These are phyloP conservation scores for Tulasnella sp. DNA, from an alignment of 768 basidiomycete species.

Conservation along the genomic window DNA sequence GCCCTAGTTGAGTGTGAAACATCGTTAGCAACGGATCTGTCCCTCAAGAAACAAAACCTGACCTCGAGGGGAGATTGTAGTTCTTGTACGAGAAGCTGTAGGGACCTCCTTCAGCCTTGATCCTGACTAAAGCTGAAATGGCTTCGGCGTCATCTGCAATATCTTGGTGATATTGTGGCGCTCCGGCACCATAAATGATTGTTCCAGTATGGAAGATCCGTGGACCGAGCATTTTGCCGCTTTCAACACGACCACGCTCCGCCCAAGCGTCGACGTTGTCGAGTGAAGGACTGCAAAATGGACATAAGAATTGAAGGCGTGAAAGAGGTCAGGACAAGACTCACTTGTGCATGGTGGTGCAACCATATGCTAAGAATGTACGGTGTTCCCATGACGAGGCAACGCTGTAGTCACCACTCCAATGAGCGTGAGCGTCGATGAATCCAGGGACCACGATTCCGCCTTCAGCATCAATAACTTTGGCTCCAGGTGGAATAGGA, in stretches of 20 bases:
- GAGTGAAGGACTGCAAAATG: slow-evolving; percentile 51
- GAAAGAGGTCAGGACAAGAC: slow-evolving; percentile 20
- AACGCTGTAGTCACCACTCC: slow-evolving; percentile 40
- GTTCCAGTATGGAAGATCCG: slow-evolving; percentile 60
- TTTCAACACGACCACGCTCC: slow-evolving; percentile 55
- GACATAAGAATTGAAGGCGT: neutral
- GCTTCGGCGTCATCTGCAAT: slow-evolving; percentile 51
- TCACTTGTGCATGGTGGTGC: slow-evolving; percentile 67
- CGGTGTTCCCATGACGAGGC: slow-evolving; percentile 62
- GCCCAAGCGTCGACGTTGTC: slow-evolving; percentile 47
- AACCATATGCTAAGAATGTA: slow-evolving; percentile 61
- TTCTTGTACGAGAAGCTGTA: slow-evolving; percentile 67
- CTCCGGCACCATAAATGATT: slow-evolving; percentile 46
- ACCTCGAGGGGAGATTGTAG: slow-evolving; percentile 58
- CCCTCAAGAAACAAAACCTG: neutral
- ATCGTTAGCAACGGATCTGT: neutral
- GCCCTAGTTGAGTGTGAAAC: neutral
- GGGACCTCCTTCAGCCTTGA: slow-evolving; percentile 60
- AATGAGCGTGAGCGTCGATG: slow-evolving; percentile 66
- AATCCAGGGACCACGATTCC: slow-evolving; percentile 61
- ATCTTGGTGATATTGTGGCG: slow-evolving; percentile 40
- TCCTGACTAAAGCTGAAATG: slow-evolving; percentile 47
- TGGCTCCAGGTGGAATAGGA: slow-evolving; percentile 29
- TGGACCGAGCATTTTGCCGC: slow-evolving; percentile 54
- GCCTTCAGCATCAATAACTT: slow-evolving; percentile 45